These are phyloP conservation scores for Hymenoscyphus scutula DNA, from an alignment of 2,329 filamentous ascomycete species.

Conservation along the genomic window DNA sequence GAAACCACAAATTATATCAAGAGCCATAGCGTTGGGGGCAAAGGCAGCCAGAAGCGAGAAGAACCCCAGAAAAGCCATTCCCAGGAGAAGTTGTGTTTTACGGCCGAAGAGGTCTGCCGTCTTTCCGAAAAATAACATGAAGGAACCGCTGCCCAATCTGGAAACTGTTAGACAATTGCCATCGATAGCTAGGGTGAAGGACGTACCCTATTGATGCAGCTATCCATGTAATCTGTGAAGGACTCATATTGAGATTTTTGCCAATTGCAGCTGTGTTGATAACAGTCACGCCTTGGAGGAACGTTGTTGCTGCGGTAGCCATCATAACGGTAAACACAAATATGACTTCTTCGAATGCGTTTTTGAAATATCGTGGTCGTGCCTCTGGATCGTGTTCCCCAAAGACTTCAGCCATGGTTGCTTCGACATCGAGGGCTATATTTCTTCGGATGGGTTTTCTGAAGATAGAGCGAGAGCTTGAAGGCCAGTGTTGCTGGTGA, in stretches of 20 bases:
- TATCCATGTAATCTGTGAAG: conserved; percentile 67
- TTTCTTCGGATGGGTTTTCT: not conserved
- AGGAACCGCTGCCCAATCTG: conserved; percentile 59
- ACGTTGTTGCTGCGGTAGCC: conserved; percentile 61
- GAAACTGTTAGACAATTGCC: conserved; percentile 10
- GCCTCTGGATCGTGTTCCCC: conserved; percentile 24
- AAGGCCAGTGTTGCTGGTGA: not conserved
- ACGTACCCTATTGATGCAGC: conserved; percentile 55
- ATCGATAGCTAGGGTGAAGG: not conserved
- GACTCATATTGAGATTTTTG: conserved; percentile 59
- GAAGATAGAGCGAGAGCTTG: not conserved
- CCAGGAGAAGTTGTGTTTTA: conserved; percentile 57
- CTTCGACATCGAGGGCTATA: conserved; percentile 23
- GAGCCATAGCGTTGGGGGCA: conserved; percentile 53
- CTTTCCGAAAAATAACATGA: conserved; percentile 65
- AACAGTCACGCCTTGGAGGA: conserved; percentile 56
- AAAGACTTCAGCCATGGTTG: conserved; percentile 30
- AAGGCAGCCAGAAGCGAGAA: conserved; percentile 59
- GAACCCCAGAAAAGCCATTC: conserved; percentile 57
- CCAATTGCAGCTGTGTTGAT: conserved; percentile 63
- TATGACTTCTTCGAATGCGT: conserved; percentile 26
- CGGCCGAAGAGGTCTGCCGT: conserved; percentile 66
- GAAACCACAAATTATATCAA: conserved; percentile 62
- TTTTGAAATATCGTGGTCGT: conserved; percentile 27
- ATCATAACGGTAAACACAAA: conserved; percentile 51